These are phyloP conservation scores for Chlamydomonas applanata DNA, from an alignment of 139 green algal species.

Conservation along the genomic window DNA sequence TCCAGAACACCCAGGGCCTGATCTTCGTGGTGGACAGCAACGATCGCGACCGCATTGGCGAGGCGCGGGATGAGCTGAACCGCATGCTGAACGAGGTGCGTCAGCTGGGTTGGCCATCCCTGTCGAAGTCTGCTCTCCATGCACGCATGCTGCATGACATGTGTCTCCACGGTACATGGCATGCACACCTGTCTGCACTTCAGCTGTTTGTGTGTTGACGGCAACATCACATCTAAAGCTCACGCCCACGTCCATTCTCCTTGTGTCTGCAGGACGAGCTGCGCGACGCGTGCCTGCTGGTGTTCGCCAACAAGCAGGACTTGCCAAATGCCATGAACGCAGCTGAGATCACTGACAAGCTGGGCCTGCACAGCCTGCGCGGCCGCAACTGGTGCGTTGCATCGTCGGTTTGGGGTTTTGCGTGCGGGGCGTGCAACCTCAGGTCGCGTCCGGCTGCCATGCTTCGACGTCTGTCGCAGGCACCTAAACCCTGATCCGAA, in stretches of 20 bases:
- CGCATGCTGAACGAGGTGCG: conserved; percentile 97
- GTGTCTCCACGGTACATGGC: too few species aligned
- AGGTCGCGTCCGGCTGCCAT: too few species aligned
- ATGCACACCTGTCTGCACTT: background rate
- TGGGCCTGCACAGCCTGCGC: conserved; percentile 93
- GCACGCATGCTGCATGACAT: too few species aligned
- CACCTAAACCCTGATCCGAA: too few species aligned
- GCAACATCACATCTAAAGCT: background rate
- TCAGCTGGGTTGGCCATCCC: background rate
- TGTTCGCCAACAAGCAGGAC: conserved; percentile 99
- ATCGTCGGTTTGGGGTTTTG: too few species aligned
- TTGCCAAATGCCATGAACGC: conserved; percentile 83
- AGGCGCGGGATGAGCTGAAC: conserved; percentile 97
- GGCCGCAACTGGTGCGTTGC: conserved; percentile 88
- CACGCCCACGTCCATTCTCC: background rate
- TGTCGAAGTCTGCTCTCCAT: background rate
- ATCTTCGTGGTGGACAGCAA: conserved; percentile 98
- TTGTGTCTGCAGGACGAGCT: conserved; percentile 87
- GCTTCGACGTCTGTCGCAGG: too few species aligned
- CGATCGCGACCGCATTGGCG: conserved; percentile 89
- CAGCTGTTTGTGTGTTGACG: too few species aligned
- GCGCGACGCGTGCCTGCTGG: conserved; percentile 94
- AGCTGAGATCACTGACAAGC: conserved; percentile 99
- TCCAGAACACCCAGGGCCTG: conserved; percentile 97
- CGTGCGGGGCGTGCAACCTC: too few species aligned